Evolutionary conservation across 371 early-diverging fungal species (phyloP).

Genomic region (Chytridium lagenaria): DNA sequence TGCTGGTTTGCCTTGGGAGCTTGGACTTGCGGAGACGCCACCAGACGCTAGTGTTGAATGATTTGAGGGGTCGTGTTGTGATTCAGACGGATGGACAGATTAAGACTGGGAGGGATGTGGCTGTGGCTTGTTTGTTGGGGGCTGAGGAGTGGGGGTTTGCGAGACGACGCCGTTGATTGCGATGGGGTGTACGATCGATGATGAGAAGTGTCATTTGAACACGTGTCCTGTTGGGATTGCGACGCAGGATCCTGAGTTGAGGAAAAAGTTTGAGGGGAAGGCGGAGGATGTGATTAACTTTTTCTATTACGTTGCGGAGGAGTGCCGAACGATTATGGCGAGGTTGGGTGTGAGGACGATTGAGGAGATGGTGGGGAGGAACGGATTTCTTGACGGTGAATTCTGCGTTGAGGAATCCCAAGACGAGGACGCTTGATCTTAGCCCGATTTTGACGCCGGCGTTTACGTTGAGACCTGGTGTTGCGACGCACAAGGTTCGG

Average conservation of each 20-base stretch:
- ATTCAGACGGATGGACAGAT: slow-evolving; percentile 98
- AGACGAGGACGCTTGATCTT: slow-evolving; percentile 86
- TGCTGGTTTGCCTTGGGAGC: slow-evolving; percentile 97
- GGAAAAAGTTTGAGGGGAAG: slow-evolving; percentile 90
- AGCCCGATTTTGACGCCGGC: slow-evolving; percentile 89
- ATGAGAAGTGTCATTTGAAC: slow-evolving; percentile 90
- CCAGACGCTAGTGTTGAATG: slow-evolving; percentile 93
- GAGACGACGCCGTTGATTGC: slow-evolving; percentile 95
- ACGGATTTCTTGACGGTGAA: slow-evolving; percentile 82
- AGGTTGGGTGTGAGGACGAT: slow-evolving; percentile 89
- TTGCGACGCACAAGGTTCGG: slow-evolving; percentile 75
- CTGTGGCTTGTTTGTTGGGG: slow-evolving; percentile 92
- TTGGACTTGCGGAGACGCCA: slow-evolving; percentile 97
- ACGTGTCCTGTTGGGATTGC: slow-evolving; percentile 98
- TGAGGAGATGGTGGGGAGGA: slow-evolving; percentile 94
- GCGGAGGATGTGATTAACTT: slow-evolving; percentile 98
- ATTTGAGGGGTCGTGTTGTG: slow-evolving; percentile 91
- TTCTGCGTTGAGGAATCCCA: slow-evolving; percentile 72
- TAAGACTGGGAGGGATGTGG: slow-evolving; percentile 95
- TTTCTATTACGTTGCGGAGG: slow-evolving; percentile 96
- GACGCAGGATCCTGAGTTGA: slow-evolving; percentile 93
- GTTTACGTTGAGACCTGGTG: slow-evolving; percentile 83
- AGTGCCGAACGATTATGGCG: slow-evolving; percentile 90
- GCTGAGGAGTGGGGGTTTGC: slow-evolving; percentile 99
- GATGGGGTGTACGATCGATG: slow-evolving; percentile 96